Evolutionary conservation across 345 rosid species (phyloP), one percentile per base, ranked within the genome.

Genomic region (Mercurialis annua): DNA sequence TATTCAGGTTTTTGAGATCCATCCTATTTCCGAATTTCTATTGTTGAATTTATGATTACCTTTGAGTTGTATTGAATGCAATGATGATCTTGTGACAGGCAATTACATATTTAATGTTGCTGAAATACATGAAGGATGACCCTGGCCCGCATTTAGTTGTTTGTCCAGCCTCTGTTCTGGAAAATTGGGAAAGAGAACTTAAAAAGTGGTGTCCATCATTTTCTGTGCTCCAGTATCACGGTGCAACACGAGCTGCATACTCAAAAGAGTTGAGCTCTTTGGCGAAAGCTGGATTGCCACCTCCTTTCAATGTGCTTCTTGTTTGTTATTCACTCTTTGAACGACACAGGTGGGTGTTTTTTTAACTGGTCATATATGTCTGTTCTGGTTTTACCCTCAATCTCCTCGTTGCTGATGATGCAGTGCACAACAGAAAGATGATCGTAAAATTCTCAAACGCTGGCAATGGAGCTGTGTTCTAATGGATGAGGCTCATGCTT

Each of bases 401-500:
- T 51, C 42, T 48, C 66, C 75, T 71, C 43, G 27, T 73, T 43
- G 46, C 74, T 75, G 59, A 70, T 80, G 67, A 43, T 69, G 50
- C 86, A 92, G 99, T 64, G 84, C 73, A 51, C 99, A 95, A 81
- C 99, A 95, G 88, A 92, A 95, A 76, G 97, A 92, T 74, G 99
- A 95, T 70, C 89, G 96, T 21, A 95, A 86, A 83, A 82, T 85
- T 74, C 75, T 95, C 69, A 95, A 85, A 77, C 85, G 90, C 5
- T 95, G 92, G 96, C 84, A 42, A n/a, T 95, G 99, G 99, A 95
- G 97, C 80, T 92, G 98, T 73, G 90, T 92, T 53, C 81, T 92
- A 72, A 95, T 95, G 99, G 99, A 92, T 73, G 98, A 95, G 78
- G 99, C 99, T 21, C 98, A 95, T 87, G 96, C 98, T 68, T 78